Evolutionary conservation across 1,139 yeast genomes (phyloP), one percentile per base, ranked within the genome.

Genomic region (Suhomyces atakaporum): DNA sequence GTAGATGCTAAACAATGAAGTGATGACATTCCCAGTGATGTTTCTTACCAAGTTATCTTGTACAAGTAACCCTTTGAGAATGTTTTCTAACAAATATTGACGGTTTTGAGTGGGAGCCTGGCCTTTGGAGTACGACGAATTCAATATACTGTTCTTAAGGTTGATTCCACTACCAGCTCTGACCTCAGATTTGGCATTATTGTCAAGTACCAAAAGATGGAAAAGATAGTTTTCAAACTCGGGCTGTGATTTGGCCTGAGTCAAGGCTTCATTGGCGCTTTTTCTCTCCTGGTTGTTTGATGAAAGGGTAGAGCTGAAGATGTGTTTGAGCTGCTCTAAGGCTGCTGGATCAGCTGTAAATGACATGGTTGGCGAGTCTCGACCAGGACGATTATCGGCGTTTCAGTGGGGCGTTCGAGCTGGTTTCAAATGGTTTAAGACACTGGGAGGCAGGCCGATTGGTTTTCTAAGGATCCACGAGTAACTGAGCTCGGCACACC

Each of bases 81-180:
- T 71, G 47, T 80, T 69, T n/a, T 71, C 64, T 49, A 85, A 71
- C 20, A 89, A 65, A 53, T 81, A 84, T 14, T 63, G 65, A 40
- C 80, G 66, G 30, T 73, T 63, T 4, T 31, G 25, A 13, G 35
- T 24, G 11, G 37, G 34, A 14, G 60, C 62, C 38, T 58, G 46
- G 16, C 35, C 38, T 12, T 29, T 27, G 23, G 27, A 16, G 12
- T 25, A 25, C 42, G 51, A 44, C 30, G 65, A 60, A 40, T 60
- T 64, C 31, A 80, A 56, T 26, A 87, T 67, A 43, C 78, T 75
- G 60, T 90, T 90, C 58, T 92, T 92, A 56, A 92, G 73, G 53
- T 82, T 73, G 43, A 90, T 66, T 10, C 97, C 98, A 1, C 97
- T 92, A 0, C 96, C 83, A 1, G 96, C 96, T 39, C 97, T 73